Base-by-base conservation (phyloP, 1,139 yeast species). In the Maudiozyma humilis region DNA sequence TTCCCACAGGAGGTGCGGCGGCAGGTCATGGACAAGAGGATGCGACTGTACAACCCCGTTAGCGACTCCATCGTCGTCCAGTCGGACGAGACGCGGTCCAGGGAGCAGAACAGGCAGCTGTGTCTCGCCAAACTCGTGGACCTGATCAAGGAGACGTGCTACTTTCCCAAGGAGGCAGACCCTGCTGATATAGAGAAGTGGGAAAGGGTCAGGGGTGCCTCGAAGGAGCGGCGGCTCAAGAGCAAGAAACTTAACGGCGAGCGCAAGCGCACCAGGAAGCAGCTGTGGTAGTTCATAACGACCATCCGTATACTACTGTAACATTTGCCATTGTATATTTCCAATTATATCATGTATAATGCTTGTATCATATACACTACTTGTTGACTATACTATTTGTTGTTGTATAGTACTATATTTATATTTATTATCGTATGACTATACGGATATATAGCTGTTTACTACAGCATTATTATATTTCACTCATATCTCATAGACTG, bases 51-150 rank as follows among this genome's bases (percentile, higher is more conserved):
- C 45, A 79, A 82, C 1, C 75, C 74, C 47, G 56, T 60, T 1
- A 73, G 75, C 2, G 87, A 87, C 0, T 62, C 67, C 4, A 49
- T 86, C 0, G 63, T 82, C 8, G 70, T 86, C 2, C 83, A 78
- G 49, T 74, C 83, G 37, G 93, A 84, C 51, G 57, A 66, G 10
- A 66, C 75, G 3, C 62, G 95, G 30, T 78, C 76, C 33, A 67
- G 88, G 49, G 79, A 75, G 12, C 66, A 64, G 13, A 86, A 86
- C 55, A 61, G 75, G 13, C 69, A 68, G 8, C 73, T 75, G 32
- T 86, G 95, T 53, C 76, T 76, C 51, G 64, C 66, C 15, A 82
- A 82, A 57, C 68, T 86, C 19, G 65, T 76, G 2, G 55, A 63
- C 1, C 84, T 78, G 42, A 71, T 86, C 45, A 73, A 70, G 51